Evolutionary conservation across 805 yeast genomes (phyloP), one percentile per base, ranked within the genome.

Genomic region (Metschnikowia continentalis): DNA sequence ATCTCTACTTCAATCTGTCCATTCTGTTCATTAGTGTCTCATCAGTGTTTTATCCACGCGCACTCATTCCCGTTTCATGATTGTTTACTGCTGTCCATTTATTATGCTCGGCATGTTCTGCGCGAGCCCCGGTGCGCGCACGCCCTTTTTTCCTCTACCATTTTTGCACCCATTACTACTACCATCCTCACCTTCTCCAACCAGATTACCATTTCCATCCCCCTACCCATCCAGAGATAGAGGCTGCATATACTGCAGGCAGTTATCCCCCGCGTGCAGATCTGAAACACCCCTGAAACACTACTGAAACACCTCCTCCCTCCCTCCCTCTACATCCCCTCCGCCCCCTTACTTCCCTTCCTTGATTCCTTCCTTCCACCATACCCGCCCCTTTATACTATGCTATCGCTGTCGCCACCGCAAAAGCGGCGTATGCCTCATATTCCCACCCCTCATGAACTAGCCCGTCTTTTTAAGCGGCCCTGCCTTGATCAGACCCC

Each of bases 101-200:
- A 26, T 26, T 26, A 26, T 26, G 30, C 30, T 26, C 30, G 30
- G 11, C 30, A 26, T 26, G 30, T 26, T 26, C 30, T 26, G 30
- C 30, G 30, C 41, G 17, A 5, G 2, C 17, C 32, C 6, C 32
- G 32, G 47, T 23, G 32, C 41, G 41, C 41, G 33, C 47, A 44
- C 47, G 23, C 5, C 47, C 11, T 47, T 56, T 56, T 52, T 44
- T 47, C 39, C 58, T 49, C 56, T 42, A 46, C 47, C 46, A 46
- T 51, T 55, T 57, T 57, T 57, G 60, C 60, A 57, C 60, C 60
- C 60, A 57, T 49, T 50, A 41, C 22, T 35, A 14, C 36, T 20
- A 33, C 47, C 22, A 11, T 35, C 8, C 47, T 44, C 47, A 22
- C 46, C 37, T n/a, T 15, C 39, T 26, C 14, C 15, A 7, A 23